Conservation (phyloP, 164 flowering plant genomes). For the Hamamelis virginiana region DNA sequence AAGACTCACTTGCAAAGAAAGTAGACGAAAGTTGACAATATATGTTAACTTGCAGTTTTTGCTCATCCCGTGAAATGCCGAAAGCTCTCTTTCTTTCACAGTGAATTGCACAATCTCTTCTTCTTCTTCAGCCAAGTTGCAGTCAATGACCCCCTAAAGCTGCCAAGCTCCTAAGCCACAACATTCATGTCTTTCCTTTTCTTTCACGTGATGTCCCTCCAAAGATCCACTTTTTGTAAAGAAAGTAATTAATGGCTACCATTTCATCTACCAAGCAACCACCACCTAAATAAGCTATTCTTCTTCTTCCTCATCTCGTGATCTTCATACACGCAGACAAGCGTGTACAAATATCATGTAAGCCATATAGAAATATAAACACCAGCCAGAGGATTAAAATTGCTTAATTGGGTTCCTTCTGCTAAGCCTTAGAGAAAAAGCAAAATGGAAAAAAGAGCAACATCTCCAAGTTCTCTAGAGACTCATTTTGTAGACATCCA, state of each 20-base stretch:
- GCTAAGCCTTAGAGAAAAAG: background rate
- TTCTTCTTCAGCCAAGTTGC: background rate
- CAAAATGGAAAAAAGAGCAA: constrained; percentile 32
- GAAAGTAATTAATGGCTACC: constrained; percentile 27
- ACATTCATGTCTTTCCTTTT: background rate
- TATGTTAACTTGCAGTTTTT: too few relatives aligned
- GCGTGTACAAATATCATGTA: background rate
- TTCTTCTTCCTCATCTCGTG: too few relatives aligned
- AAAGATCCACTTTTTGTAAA: background rate
- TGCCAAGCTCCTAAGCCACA: background rate
- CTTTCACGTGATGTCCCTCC: constrained; percentile 32
- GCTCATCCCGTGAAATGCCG: background rate
- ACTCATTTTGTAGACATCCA: constrained; percentile 56
- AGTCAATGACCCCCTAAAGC: background rate
- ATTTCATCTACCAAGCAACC: constrained; percentile 28
- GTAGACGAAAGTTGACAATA: too few relatives aligned
- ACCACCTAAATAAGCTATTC: constrained; percentile 1
- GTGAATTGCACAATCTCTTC: background rate
- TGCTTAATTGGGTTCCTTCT: background rate
- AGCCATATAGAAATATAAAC: background rate
- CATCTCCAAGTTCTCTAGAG: constrained; percentile 18
- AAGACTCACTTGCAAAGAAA: too few relatives aligned
- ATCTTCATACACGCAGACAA: too few relatives aligned
- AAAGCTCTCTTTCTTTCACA: constrained; percentile 10
- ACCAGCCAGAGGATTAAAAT: background rate